Evolutionary conservation across 164 flowering plant genomes (phyloP).

Genomic region (Tinospora cordifolia): DNA sequence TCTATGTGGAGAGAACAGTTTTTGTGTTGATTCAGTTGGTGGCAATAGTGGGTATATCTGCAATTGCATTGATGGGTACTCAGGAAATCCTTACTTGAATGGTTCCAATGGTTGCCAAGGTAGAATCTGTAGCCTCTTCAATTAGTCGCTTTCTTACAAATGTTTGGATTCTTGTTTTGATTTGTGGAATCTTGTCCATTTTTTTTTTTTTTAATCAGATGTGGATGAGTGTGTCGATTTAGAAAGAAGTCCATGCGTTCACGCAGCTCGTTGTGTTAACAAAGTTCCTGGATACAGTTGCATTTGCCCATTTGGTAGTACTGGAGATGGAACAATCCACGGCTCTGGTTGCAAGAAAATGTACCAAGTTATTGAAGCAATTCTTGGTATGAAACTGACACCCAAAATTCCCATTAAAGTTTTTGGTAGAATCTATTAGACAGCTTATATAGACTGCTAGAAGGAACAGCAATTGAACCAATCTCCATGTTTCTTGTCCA

Average conservation of each 20-base stretch:
- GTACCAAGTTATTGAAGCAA: conserved; percentile 23
- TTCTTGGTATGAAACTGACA: conserved; percentile 15
- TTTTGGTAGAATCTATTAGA: neutral
- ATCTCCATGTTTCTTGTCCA: neutral
- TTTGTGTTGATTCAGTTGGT: conserved; percentile 18
- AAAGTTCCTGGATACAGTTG: conserved; percentile 20
- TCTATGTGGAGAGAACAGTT: conserved; percentile 21
- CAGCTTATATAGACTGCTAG: neutral
- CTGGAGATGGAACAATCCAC: conserved; percentile 25
- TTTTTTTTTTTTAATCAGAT: conserved; percentile 8
- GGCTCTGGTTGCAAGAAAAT: conserved; percentile 25
- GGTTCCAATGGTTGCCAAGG: conserved; percentile 26
- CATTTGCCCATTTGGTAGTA: conserved; percentile 25
- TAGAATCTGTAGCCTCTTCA: neutral
- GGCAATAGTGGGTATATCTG: conserved; percentile 25
- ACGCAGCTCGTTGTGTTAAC: conserved; percentile 16
- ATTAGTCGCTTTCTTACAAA: neutral
- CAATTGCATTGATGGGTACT: conserved; percentile 23
- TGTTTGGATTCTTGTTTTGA: neutral
- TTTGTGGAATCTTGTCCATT: neutral
- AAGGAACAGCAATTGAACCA: neutral
- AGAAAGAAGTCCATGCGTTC: conserved; percentile 15
- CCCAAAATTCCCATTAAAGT: neutral
- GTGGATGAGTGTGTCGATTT: conserved; percentile 18
- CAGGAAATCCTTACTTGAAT: conserved; percentile 23